These are phyloP conservation scores for Logfia minima DNA, from an alignment of 129 eudicot species.

Conservation along the genomic window DNA sequence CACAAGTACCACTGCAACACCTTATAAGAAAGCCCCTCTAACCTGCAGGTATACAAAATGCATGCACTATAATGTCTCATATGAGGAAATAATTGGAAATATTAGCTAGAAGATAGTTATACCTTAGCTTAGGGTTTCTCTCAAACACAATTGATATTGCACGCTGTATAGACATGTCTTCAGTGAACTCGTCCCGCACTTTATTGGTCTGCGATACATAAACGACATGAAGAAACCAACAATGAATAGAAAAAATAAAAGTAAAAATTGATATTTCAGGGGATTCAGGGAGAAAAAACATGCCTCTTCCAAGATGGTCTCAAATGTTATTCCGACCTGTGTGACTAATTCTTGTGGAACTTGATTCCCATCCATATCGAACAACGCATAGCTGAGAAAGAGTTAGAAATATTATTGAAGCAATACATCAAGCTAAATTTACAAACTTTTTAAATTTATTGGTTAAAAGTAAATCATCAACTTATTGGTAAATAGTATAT, in stretches of 20 bases:
- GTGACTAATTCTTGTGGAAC: slow-evolving; percentile 88
- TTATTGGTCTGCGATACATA: slow-evolving; percentile 56
- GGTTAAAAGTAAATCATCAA: background rate
- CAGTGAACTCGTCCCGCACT: slow-evolving; percentile 64
- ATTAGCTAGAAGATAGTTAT: slow-evolving; percentile 5
- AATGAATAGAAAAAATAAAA: background rate
- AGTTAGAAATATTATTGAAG: slow-evolving; percentile 1
- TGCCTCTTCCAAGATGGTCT: slow-evolving; percentile 85
- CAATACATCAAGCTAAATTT: slow-evolving; percentile 13
- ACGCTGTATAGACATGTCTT: slow-evolving; percentile 76
- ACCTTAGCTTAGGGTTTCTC: slow-evolving; percentile 88
- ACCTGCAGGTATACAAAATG: slow-evolving; percentile 35
- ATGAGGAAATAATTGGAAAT: background rate
- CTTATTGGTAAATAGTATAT: background rate
- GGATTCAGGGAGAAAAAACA: slow-evolving; percentile 27
- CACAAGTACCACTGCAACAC: slow-evolving; percentile 99
- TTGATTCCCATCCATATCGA: slow-evolving; percentile 84
- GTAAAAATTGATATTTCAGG: background rate
- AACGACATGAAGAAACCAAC: slow-evolving; percentile 14
- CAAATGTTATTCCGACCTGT: slow-evolving; percentile 83
- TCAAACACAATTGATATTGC: slow-evolving; percentile 83
- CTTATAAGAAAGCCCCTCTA: slow-evolving; percentile 86
- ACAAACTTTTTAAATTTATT: background rate
- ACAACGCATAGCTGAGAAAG: slow-evolving; percentile 80
- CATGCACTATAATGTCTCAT: background rate